Percentiles rank a stretch among this genome's conserved stretches.
phyloP scores from a whole-genome alignment of 2,329 filamentous ascomycete genomes.

The Cladobotryum mycophilum region DNA sequence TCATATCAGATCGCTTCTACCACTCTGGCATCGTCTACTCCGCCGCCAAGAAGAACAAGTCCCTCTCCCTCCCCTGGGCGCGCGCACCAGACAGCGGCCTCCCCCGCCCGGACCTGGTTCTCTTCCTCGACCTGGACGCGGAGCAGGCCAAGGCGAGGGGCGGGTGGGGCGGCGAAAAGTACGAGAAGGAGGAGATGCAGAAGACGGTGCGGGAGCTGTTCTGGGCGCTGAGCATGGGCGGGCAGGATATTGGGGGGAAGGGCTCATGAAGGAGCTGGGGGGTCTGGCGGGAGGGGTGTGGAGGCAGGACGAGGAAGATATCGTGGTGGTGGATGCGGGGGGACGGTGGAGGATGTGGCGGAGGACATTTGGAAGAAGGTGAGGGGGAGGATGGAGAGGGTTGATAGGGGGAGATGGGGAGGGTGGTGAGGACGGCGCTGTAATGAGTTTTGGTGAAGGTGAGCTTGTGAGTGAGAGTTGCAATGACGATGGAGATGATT shows the following conservation, averaged over 20 bases:
- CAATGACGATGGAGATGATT: background rate
- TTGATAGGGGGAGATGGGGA: slow-evolving; percentile 46
- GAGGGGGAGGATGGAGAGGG: slow-evolving; percentile 38
- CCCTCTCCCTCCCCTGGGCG: slow-evolving; percentile 70
- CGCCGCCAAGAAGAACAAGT: slow-evolving; percentile 73
- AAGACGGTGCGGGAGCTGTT: slow-evolving; percentile 70
- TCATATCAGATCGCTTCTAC: slow-evolving; percentile 90
- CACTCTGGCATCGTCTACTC: slow-evolving; percentile 92
- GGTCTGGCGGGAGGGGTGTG: slow-evolving; percentile 23
- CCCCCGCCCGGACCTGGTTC: slow-evolving; percentile 76
- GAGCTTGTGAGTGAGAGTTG: background rate
- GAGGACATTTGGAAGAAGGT: slow-evolving; percentile 51
- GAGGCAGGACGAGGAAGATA: slow-evolving; percentile 45
- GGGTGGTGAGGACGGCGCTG: slow-evolving; percentile 32
- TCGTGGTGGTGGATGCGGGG: slow-evolving; percentile 50
- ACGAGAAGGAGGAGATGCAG: slow-evolving; percentile 83
- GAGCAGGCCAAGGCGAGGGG: slow-evolving; percentile 66
- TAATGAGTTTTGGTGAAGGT: background rate
- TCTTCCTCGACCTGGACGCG: slow-evolving; percentile 80
- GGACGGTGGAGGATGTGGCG: slow-evolving; percentile 49
- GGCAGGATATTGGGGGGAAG: slow-evolving; percentile 29
- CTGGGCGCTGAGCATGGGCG: slow-evolving; percentile 46
- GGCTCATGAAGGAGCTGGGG: slow-evolving; percentile 16
- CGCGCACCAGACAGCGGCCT: slow-evolving; percentile 78
- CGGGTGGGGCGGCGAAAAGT: slow-evolving; percentile 85